Base-by-base conservation (phyloP, 2,329 filamentous ascomycete genomes). In the Byssothecium circinans region DNA sequence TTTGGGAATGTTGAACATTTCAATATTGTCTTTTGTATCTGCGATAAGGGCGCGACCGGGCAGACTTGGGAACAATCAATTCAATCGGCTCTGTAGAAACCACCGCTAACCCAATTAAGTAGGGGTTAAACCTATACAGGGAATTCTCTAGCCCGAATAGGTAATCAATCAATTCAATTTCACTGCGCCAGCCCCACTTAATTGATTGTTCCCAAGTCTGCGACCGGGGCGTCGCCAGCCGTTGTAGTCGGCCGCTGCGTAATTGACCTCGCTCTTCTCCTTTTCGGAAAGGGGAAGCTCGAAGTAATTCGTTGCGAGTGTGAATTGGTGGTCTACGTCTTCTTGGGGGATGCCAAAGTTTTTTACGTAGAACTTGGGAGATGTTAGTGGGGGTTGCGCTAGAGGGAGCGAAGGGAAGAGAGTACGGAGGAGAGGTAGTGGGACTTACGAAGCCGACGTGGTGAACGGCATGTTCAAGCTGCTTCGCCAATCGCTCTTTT, bases 1-100 rank as follows among this genome's bases (percentile, higher is more conserved):
- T 52, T 84, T 84, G 44, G 79, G 78, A 8, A 83, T 77, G 58
- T 83, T 82, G 70, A 80, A 83, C 1, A 83, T 76, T 56, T 84
- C 76, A 12, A 80, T 72, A 48, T 82, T 83, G 54, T 84, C 81
- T 27, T 65, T 73, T 20, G 81, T 29, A 2, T 45, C 45, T n/a
- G 47, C 47, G 65, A 0, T 75, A 72, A 17, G 66, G 67, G 53
- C 48, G 14, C 66, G 41, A 2, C n/a, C n/a, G n/a, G n/a, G n/a
- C n/a, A n/a, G n/a, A n/a, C n/a, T n/a, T n/a, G n/a, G n/a, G n/a
- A n/a, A n/a, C n/a, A n/a, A n/a, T n/a, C n/a, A n/a, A n/a, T n/a
- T n/a, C n/a, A n/a, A n/a, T n/a, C n/a, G n/a, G n/a, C n/a, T n/a
- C n/a, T n/a, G n/a, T n/a, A n/a, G n/a, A n/a, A n/a, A n/a, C n/a